Percentiles rank a stretch among this genome's conserved stretches.
Evolutionary conservation across 192 early-diverging fungal species (phyloP).

Genomic region (Linnemannia hyalina): DNA sequence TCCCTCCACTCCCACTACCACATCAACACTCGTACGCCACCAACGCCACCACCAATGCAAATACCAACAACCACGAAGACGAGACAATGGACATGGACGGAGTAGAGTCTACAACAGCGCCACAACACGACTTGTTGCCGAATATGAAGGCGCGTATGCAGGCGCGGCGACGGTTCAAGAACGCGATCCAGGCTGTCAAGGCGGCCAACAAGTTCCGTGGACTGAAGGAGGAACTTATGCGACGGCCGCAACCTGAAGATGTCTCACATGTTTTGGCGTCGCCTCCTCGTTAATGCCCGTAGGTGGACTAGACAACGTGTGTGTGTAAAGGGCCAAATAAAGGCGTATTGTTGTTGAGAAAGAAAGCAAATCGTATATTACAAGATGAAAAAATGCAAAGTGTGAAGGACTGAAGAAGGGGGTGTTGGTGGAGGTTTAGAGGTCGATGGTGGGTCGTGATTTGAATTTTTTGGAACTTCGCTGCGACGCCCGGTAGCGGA

Average conservation of each 20-base stretch:
- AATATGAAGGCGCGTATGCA: slow-evolving; percentile 78
- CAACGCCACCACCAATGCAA: not conserved
- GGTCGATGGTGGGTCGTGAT: slow-evolving; percentile 71
- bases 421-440: slow-evolving; percentile 29
- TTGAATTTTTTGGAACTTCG: slow-evolving; percentile 83
- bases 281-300: slow-evolving; percentile 20
- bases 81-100: not conserved
- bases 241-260: slow-evolving; percentile 30
- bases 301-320: not conserved
- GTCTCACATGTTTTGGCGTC: slow-evolving; percentile 29
- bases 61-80: not conserved
- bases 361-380: not conserved
- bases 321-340: not conserved
- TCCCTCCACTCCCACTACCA: not conserved
- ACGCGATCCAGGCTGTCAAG: slow-evolving; percentile 71
- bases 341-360: not conserved
- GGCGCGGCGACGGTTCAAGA: slow-evolving; percentile 60
- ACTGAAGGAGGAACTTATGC: not conserved
- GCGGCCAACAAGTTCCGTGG: slow-evolving; percentile 63
- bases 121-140: slow-evolving; percentile 76
- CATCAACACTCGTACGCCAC: not conserved
- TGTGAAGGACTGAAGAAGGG: not conserved
- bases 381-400: not conserved
- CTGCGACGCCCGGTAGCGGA: slow-evolving; percentile 78
- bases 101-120: not conserved